A percentile compares a stretch with the other conserved stretches of the same genome.
phyloP scores from a whole-genome alignment of 371 early-diverging fungal species.

The Thermomucor indicae-seudaticae region DNA sequence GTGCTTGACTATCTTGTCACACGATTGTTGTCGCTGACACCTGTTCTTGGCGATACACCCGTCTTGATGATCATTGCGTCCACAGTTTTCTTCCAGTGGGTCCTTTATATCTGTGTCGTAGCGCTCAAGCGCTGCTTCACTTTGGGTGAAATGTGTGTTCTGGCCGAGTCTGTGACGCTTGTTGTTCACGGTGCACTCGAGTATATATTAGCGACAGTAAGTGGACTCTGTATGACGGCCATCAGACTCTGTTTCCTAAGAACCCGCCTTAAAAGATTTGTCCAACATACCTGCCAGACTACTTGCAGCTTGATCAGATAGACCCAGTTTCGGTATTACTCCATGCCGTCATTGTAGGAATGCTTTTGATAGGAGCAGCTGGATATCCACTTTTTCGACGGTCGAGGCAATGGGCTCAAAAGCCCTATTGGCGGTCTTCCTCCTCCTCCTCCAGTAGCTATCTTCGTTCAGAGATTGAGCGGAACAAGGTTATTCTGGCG shows the following conservation, averaged over 20 bases:
- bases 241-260: neutral
- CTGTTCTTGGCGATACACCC: constrained; percentile 20
- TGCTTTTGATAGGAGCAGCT: constrained; percentile 61
- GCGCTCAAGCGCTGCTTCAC: constrained; percentile 58
- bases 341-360: constrained; percentile 63
- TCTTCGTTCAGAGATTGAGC: constrained; percentile 3
- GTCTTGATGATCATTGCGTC: constrained; percentile 21
- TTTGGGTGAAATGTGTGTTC: constrained; percentile 62
- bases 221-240: neutral
- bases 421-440: constrained; percentile 38
- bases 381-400: constrained; percentile 50
- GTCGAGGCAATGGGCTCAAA: constrained; percentile 46
- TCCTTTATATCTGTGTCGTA: constrained; percentile 37
- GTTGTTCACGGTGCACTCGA: constrained; percentile 31
- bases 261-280: constrained; percentile 14
- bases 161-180: constrained; percentile 54
- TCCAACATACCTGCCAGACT: constrained; percentile 21
- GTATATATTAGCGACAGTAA: constrained; percentile 12
- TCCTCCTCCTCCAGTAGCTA: constrained; percentile 5
- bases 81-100: constrained; percentile 35
- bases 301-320: constrained; percentile 17
- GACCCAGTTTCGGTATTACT: constrained; percentile 28
- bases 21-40: constrained; percentile 15
- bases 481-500: constrained; percentile 24
- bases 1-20: constrained; percentile 26